A percentile compares a stretch with the other conserved stretches of the same genome.
Evolutionary conservation across 2,329 filamentous ascomycete genomes (phyloP).

Genomic region (Alternaria infectoria): DNA sequence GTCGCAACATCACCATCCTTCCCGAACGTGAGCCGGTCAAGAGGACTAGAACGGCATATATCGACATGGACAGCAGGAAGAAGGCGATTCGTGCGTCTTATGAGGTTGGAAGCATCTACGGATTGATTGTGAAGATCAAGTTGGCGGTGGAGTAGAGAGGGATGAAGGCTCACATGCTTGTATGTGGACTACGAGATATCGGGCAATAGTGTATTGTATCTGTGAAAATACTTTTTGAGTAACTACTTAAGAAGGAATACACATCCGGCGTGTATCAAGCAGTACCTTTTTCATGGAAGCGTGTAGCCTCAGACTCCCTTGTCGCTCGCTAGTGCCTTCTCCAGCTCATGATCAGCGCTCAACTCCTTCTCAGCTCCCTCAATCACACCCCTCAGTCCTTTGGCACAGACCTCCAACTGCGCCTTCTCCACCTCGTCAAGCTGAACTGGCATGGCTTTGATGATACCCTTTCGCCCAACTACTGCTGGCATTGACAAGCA

Average conservation of each 20-base stretch:
- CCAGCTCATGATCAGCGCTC: constrained; percentile 32
- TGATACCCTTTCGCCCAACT: constrained; percentile 56
- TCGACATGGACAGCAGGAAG: constrained; percentile 27
- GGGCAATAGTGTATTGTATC: background rate
- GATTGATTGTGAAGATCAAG: constrained; percentile 19
- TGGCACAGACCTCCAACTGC: constrained; percentile 44
- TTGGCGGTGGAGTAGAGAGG: constrained; percentile 10
- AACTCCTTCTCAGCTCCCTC: constrained; percentile 48
- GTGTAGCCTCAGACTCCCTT: constrained; percentile 10
- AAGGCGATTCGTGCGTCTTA: constrained; percentile 21
- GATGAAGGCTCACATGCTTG: background rate
- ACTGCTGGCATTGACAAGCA: constrained; percentile 60
- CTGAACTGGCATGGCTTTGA: constrained; percentile 47
- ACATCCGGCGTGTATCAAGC: background rate
- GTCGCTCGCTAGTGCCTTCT: constrained; percentile 33
- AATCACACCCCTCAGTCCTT: constrained; percentile 45
- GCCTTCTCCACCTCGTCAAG: constrained; percentile 44
- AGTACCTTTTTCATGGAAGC: background rate
- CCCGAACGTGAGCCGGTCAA: constrained; percentile 22
- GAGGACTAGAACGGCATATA: constrained; percentile 28
- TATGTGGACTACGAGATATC: background rate
- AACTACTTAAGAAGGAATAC: background rate
- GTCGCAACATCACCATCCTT: constrained; percentile 24
- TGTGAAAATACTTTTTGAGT: background rate
- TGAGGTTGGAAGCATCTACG: constrained; percentile 23